Base-by-base conservation (phyloP, 2,329 filamentous ascomycete genomes). In the Hypocrella siamensis region DNA sequence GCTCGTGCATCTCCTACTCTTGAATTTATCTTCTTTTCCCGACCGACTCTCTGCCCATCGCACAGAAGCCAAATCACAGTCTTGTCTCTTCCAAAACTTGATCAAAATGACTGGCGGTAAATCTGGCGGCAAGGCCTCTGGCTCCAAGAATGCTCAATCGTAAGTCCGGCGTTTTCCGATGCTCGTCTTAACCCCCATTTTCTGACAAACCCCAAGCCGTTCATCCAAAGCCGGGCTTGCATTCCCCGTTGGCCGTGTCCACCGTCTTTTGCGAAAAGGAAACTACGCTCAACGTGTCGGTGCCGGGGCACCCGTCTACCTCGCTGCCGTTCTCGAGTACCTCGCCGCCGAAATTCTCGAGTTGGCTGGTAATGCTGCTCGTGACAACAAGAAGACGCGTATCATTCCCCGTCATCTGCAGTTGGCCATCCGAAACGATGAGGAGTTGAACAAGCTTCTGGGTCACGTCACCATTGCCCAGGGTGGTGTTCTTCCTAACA, bases 361-460 rank as follows among this genome's bases (percentile, higher is more conserved):
- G 67, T 68, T 98, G 66, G 90, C 90, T 60, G 90, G 90, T 51
- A 98, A 98, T 63, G 90, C 90, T 52, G 90, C 90, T 42, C 88
- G 90, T 51, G 90, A 98, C 69, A 94, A 96, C 79, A 98, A 98
- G 83, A 96, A 96, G 81, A 98, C 88, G 44, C 86, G 90, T 80
- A 98, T 98, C 68, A 98, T 96, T 40, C 90, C 90, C 44, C 85
- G 90, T 63, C 90, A 98, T 65, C 76, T 98, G 30, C 90, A 98
- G 70, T 84, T 98, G 49, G 90, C 90, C 64, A 98, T 98, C 70
- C 79, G 90, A 55, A 94, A 94, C 68, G 88, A 96, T 62, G 88
- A 96, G 75, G 90, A 98, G 67, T 63, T 96, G 81, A 94, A 96
- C 81, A 96, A 93, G 75, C 79, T 93, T 41, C 72, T 93, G 43